These are phyloP conservation scores for Glycine tomentella DNA, from an alignment of 306 rosid species.

Conservation along the genomic window DNA sequence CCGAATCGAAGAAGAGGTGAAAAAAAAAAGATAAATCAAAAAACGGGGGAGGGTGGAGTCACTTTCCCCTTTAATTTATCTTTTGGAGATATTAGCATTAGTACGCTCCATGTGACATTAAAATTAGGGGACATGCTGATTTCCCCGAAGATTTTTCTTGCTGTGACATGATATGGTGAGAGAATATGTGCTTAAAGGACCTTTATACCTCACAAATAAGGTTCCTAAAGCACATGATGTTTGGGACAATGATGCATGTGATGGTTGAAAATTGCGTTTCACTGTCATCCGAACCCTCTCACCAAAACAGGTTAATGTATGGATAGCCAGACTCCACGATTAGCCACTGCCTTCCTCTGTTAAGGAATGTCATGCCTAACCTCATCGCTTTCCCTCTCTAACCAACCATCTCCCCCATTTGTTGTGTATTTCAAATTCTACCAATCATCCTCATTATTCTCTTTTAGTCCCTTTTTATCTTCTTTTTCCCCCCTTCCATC, in stretches of 20 bases:
- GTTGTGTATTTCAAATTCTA: slow-evolving; percentile 4
- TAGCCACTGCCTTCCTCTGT: slow-evolving; percentile 43
- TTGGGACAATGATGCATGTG: slow-evolving; percentile 56
- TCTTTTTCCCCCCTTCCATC: too few species aligned
- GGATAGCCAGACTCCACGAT: slow-evolving; percentile 50
- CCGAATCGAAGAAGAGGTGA: neutral
- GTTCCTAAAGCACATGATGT: slow-evolving; percentile 60
- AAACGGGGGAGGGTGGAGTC: neutral
- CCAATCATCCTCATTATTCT: slow-evolving; percentile 24
- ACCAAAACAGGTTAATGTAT: slow-evolving; percentile 13
- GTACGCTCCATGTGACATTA: slow-evolving; percentile 39
- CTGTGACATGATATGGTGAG: slow-evolving; percentile 43
- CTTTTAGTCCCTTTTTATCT: too few species aligned
- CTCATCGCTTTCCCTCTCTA: slow-evolving; percentile 34
- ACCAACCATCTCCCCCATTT: slow-evolving; percentile 31
- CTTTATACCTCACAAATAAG: slow-evolving; percentile 37
- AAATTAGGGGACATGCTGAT: slow-evolving; percentile 49
- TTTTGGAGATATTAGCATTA: slow-evolving; percentile 40
- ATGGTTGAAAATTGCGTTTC: slow-evolving; percentile 47
- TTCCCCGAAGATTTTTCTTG: slow-evolving; percentile 37
- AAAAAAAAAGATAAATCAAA: neutral
- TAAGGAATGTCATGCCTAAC: slow-evolving; percentile 34
- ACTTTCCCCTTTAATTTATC: neutral
- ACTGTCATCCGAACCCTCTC: slow-evolving; percentile 34
- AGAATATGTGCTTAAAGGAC: slow-evolving; percentile 45